Base-by-base conservation (phyloP, 352 stramenopile species). In the Globisporangium acanthophoron region DNA sequence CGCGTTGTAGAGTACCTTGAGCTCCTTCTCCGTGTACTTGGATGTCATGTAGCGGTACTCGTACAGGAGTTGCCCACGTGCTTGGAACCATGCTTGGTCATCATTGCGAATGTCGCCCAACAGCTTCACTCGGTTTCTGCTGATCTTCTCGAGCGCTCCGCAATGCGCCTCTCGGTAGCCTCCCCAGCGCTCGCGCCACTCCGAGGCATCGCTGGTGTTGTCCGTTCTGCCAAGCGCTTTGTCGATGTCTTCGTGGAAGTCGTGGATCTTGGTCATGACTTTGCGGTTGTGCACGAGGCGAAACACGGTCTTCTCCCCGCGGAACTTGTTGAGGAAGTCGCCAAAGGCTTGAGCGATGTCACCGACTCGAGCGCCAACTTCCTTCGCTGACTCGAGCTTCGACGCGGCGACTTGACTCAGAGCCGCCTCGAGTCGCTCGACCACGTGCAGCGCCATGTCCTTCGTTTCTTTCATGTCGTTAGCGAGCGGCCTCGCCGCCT, bases 1-100 rank as follows among this genome's bases (percentile, higher is more conserved):
- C n/a, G n/a, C n/a, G n/a, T n/a, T n/a, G 5, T 31, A n/a, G n/a
- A 61, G 48, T 15, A 58, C 40, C 16, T 40, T 7, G 16, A 58
- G 20, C 15, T 58, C 57, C 11, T 16, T 24, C 41, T 47, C 41
- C 41, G 41, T 47, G 41, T 47, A 20, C 27, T 16, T 20, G 37
- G 9, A 27, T 0, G 11, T 24, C 31, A 54, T 6, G 2, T 9
- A 12, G n/a, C 39, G 47, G 46, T 18, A 48, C 47, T 63, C 57
- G 18, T n/a, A 63, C 21, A 24, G n/a, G n/a, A n/a, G n/a, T n/a
- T n/a, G n/a, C n/a, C n/a, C n/a, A n/a, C n/a, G n/a, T n/a, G n/a
- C n/a, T n/a, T n/a, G n/a, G n/a, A n/a, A n/a, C n/a, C n/a, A n/a
- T n/a, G n/a, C n/a, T n/a, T n/a, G n/a, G 0, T n/a, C 2, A 12